Evolutionary conservation across 139 green algal genomes (phyloP).

Genomic region (Closterium sp.): DNA sequence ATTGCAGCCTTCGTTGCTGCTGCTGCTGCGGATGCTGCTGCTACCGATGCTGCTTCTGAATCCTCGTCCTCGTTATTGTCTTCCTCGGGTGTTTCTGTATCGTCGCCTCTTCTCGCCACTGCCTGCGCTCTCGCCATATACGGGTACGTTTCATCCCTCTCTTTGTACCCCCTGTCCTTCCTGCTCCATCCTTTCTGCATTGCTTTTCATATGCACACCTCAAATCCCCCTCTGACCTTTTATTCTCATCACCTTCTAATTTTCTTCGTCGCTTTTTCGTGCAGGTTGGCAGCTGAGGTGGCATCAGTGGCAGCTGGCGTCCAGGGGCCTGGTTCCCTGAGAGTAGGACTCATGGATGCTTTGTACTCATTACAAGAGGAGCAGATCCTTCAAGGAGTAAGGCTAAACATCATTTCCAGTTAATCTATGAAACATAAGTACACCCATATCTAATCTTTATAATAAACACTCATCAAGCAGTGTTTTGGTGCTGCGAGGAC

Average conservation of each 20-base stretch:
- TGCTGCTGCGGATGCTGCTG: neutral
- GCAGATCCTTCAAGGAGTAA: slow-evolving; percentile 6
- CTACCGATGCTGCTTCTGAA: neutral
- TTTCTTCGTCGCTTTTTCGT: slow-evolving; percentile 11
- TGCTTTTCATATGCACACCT: neutral
- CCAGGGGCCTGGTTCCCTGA: slow-evolving; percentile 25
- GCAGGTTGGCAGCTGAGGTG: slow-evolving; percentile 31
- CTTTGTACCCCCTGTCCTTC: too few species aligned
- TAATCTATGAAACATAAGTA: neutral
- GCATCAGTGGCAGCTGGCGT: neutral
- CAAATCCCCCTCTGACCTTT: too few species aligned
- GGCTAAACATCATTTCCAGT: neutral
- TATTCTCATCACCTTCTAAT: neutral
- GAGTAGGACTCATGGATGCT: slow-evolving; percentile 21
- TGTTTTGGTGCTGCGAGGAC: too few species aligned
- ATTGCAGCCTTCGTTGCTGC: neutral
- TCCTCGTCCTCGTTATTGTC: neutral
- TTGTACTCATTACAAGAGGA: slow-evolving; percentile 20
- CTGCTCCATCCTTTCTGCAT: neutral
- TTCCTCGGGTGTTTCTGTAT: neutral
- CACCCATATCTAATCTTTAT: neutral
- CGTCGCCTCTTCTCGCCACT: neutral
- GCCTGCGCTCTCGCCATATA: too few species aligned
- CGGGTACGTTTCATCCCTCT: too few species aligned
- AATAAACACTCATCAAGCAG: neutral